Conservation (phyloP, 2,329 filamentous ascomycete genomes). For the Metarhizium album region DNA sequence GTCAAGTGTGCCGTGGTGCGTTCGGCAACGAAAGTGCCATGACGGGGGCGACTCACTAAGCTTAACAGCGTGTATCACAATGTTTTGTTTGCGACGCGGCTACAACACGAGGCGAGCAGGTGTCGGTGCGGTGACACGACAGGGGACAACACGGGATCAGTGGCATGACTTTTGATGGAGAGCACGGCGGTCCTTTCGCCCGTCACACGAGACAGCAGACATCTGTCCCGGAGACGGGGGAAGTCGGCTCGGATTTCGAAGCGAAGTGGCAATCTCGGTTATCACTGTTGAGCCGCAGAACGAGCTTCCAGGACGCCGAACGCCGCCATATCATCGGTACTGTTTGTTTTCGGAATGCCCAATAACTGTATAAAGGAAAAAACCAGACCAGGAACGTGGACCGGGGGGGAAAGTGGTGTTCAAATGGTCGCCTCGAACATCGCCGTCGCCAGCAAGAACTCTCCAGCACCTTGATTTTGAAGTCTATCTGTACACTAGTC, state of each 20-base stretch:
- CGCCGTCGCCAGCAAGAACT: neutral
- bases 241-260: neutral
- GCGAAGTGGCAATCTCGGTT: conserved; percentile 2
- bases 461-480: too few species aligned
- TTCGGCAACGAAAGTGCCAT: neutral
- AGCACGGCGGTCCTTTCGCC: neutral
- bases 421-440: neutral
- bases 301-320: neutral
- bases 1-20: neutral
- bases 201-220: neutral
- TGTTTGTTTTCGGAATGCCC: too few species aligned
- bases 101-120: conserved; percentile 2
- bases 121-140: neutral
- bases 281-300: neutral
- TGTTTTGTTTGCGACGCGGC: neutral
- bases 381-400: neutral
- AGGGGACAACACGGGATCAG: neutral
- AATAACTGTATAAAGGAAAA: neutral
- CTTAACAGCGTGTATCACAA: neutral
- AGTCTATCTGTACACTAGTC: too few species aligned
- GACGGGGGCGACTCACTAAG: neutral
- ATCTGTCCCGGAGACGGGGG: neutral
- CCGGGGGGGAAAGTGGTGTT: neutral
- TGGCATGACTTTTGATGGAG: neutral
- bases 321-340: neutral